Percentiles rank a stretch among this genome's conserved stretches.
phyloP scores from a whole-genome alignment of 2,329 filamentous ascomycete species.

The Lachnellula occidentalis region DNA sequence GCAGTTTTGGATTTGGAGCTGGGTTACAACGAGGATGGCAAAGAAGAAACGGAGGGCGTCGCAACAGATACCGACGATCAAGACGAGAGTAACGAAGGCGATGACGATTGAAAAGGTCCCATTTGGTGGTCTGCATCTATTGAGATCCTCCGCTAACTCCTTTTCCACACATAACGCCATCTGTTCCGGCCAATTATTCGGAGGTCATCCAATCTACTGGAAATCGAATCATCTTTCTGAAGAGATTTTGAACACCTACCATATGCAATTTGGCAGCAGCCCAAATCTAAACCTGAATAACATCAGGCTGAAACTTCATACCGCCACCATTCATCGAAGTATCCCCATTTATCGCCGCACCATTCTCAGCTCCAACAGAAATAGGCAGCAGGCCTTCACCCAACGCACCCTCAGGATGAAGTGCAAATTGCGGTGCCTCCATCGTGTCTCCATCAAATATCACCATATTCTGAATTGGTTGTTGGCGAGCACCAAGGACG shows the following conservation, averaged over 20 bases:
- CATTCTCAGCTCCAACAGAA: conserved; percentile 21
- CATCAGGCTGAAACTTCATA: conserved; percentile 19
- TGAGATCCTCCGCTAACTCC: conserved; percentile 1
- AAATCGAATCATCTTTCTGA: background rate
- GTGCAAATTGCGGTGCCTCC: conserved; percentile 71
- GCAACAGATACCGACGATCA: conserved; percentile 25
- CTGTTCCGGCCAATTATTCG: background rate
- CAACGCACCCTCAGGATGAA: conserved; percentile 63
- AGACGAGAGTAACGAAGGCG: conserved; percentile 28
- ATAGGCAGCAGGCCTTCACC: conserved; percentile 43
- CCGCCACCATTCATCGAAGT: conserved; percentile 10
- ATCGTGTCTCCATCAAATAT: conserved; percentile 83
- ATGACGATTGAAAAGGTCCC: conserved; percentile 6
- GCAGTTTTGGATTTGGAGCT: conserved; percentile 21
- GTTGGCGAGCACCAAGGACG: conserved; percentile 82
- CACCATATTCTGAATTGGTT: conserved; percentile 92
- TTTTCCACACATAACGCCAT: conserved; percentile 9
- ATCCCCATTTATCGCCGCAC: conserved; percentile 12
- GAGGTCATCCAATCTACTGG: background rate
- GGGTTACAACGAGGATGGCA: conserved; percentile 25
- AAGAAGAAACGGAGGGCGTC: conserved; percentile 31
- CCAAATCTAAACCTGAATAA: conserved; percentile 15
- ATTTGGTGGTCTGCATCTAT: conserved; percentile 3
- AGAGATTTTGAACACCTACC: background rate
- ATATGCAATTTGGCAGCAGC: background rate